A percentile compares a stretch with the other conserved stretches of the same genome.
These are phyloP conservation scores for Escallonia herrerae DNA, from an alignment of 129 eudicot species.

Conservation along the genomic window DNA sequence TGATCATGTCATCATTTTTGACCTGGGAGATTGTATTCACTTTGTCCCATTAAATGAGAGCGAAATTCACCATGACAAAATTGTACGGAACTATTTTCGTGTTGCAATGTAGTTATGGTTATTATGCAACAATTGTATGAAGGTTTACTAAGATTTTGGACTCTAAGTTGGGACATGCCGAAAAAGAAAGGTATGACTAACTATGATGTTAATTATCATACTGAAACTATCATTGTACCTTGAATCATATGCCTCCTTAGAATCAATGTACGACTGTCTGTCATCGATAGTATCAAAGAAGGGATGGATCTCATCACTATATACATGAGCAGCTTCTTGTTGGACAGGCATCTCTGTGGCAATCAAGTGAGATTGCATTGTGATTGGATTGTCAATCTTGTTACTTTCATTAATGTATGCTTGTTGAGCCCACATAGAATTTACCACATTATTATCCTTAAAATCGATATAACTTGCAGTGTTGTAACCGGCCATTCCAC, in stretches of 20 bases:
- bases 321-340: slow-evolving; percentile 46
- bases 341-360: slow-evolving; percentile 18
- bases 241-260: slow-evolving; percentile 58
- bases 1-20: not conserved
- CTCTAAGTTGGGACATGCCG: no score
- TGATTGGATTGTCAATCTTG: slow-evolving; percentile 15
- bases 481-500: slow-evolving; percentile 15
- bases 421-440: slow-evolving; percentile 52
- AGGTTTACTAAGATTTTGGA: no score
- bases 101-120: no score
- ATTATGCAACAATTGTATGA: no score
- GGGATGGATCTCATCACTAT: slow-evolving; percentile 61
- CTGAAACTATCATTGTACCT: slow-evolving; percentile 27
- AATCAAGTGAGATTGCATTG: slow-evolving; percentile 37
- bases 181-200: no score
- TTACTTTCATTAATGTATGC: slow-evolving; percentile 20
- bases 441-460: slow-evolving; percentile 37
- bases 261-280: slow-evolving; percentile 63
- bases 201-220: not conserved
- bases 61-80: no score
- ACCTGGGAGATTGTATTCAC: not conserved
- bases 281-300: slow-evolving; percentile 80
- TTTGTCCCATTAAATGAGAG: no score
- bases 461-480: slow-evolving; percentile 19
- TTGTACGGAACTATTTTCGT: no score